phyloP scores from a whole-genome alignment of 768 basidiomycete species.

The Baorangia bicolor region DNA sequence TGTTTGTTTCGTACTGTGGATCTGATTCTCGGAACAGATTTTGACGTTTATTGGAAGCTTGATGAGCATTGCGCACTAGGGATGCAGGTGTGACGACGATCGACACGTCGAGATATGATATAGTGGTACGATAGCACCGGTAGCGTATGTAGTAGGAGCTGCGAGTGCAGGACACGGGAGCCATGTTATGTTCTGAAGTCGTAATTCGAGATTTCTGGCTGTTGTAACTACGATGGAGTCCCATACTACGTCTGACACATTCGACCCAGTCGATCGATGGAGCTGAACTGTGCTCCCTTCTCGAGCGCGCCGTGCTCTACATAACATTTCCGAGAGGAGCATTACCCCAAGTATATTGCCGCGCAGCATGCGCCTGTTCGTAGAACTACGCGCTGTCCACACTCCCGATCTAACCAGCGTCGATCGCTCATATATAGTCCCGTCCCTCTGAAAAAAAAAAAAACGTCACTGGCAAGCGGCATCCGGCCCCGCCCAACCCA shows the following conservation, averaged over 20 bases:
- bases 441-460: background rate
- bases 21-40: conserved; percentile 49
- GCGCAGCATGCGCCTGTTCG: too few species aligned
- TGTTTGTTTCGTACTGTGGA: background rate
- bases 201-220: background rate
- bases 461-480: too few species aligned
- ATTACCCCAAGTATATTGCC: too few species aligned
- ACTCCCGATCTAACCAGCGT: too few species aligned
- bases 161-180: background rate
- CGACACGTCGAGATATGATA: background rate
- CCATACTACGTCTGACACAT: too few species aligned
- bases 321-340: too few species aligned
- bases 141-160: background rate
- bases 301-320: too few species aligned
- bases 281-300: background rate
- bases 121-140: background rate
- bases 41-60: conserved; percentile 94
- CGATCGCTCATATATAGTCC: too few species aligned
- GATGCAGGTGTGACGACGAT: background rate
- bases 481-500: too few species aligned
- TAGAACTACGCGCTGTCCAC: too few species aligned
- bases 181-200: background rate
- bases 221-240: too few species aligned
- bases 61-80: conserved; percentile 64
- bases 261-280: too few species aligned